phyloP scores from a whole-genome alignment of 768 basidiomycete genomes.

The Leucocoprinus leucothites region DNA sequence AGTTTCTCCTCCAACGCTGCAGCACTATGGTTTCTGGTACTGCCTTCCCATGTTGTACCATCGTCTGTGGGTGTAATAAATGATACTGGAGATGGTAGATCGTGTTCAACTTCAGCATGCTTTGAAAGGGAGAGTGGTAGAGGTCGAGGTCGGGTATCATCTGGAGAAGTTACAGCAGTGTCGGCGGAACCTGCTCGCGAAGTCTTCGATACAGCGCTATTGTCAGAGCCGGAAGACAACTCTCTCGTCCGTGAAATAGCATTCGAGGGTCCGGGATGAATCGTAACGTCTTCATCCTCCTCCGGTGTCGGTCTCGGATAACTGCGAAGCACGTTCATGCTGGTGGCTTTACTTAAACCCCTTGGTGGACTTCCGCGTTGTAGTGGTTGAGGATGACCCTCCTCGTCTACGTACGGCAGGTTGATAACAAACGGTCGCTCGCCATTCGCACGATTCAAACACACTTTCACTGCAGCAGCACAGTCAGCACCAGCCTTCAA shows the following conservation, averaged over 20 bases:
- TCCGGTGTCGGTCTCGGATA: slow-evolving; percentile 19
- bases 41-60: slow-evolving; percentile 59
- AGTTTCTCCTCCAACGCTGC: slow-evolving; percentile 52
- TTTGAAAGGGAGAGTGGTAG: slow-evolving; percentile 22
- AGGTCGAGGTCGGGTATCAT: slow-evolving; percentile 33
- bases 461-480: slow-evolving; percentile 80
- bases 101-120: slow-evolving; percentile 34
- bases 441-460: slow-evolving; percentile 60
- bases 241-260: slow-evolving; percentile 30
- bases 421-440: slow-evolving; percentile 67
- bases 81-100: slow-evolving; percentile 52
- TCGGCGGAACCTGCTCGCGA: slow-evolving; percentile 45
- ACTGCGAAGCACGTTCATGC: slow-evolving; percentile 33
- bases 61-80: slow-evolving; percentile 50
- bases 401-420: slow-evolving; percentile 42
- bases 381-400: slow-evolving; percentile 21
- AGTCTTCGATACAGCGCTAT: slow-evolving; percentile 45
- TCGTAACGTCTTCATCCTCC: slow-evolving; percentile 60
- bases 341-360: slow-evolving; percentile 31
- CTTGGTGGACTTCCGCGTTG: slow-evolving; percentile 42
- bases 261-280: slow-evolving; percentile 44
- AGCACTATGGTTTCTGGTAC: slow-evolving; percentile 28
- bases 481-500: slow-evolving; percentile 88
- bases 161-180: slow-evolving; percentile 47
- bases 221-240: slow-evolving; percentile 49